Evolutionary conservation across 2,329 filamentous ascomycete genomes (phyloP).

Genomic region (Fusarium sp.): DNA sequence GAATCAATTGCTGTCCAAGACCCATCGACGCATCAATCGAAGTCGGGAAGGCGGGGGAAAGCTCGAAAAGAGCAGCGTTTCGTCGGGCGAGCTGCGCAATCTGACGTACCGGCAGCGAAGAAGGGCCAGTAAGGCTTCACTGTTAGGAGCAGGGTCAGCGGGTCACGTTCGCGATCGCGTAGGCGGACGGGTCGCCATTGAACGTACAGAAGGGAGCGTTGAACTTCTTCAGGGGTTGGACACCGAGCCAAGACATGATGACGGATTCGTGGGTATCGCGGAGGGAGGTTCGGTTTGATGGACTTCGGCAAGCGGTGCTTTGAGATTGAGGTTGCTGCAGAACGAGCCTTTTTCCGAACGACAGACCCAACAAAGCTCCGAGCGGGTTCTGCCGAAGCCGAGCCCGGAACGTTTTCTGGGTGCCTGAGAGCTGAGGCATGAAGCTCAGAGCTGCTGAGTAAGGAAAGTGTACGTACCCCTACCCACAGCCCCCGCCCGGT

Average conservation of each 20-base stretch:
- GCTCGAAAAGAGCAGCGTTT: slow-evolving; percentile 19
- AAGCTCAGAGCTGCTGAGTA: slow-evolving; percentile 11
- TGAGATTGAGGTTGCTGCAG: slow-evolving; percentile 50
- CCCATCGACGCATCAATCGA: slow-evolving; percentile 38
- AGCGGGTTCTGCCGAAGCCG: slow-evolving; percentile 53
- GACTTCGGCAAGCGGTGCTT: slow-evolving; percentile 47
- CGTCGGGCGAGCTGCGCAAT: slow-evolving; percentile 33
- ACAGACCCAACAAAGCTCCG: slow-evolving; percentile 46
- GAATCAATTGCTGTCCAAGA: slow-evolving; percentile 43
- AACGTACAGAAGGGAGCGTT: slow-evolving; percentile 79
- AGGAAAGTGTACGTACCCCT: slow-evolving; percentile 26
- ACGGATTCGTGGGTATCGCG: slow-evolving; percentile 54
- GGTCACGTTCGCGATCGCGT: slow-evolving; percentile 36
- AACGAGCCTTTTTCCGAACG: slow-evolving; percentile 56
- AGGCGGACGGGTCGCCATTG: slow-evolving; percentile 49
- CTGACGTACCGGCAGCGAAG: slow-evolving; percentile 87
- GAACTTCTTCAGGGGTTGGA: slow-evolving; percentile 79
- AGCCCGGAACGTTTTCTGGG: slow-evolving; percentile 26
- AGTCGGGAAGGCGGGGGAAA: slow-evolving; percentile 13
- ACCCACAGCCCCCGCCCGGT: not conserved
- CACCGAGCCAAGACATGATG: slow-evolving; percentile 81
- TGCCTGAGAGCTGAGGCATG: slow-evolving; percentile 46
- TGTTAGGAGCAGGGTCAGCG: slow-evolving; percentile 57
- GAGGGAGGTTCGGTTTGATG: slow-evolving; percentile 52
- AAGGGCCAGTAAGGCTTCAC: slow-evolving; percentile 93